Conservation (phyloP, 106 monocot species). For the Phalaenopsis aphrodite region DNA sequence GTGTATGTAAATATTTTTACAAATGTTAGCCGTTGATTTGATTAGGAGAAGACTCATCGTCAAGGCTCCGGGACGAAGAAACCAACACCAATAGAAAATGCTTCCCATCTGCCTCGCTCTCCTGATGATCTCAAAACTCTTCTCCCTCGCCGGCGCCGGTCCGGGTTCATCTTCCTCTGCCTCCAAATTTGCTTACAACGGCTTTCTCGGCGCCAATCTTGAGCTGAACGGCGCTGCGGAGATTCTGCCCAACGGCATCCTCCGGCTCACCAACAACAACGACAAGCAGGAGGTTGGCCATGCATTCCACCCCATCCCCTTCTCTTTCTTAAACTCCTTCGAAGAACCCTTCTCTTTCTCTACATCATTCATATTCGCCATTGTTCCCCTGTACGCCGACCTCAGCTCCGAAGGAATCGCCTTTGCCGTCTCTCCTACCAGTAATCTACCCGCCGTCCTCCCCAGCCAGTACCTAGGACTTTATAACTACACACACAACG, state of each 20-base stretch:
- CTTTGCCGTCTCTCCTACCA: conserved; percentile 12
- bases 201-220: conserved; percentile 9
- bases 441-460: neutral
- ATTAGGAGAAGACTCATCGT: too few relatives aligned
- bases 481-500: conserved; percentile 5
- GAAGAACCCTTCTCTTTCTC: conserved; percentile 14
- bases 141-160: neutral
- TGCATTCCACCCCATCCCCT: conserved; percentile 17
- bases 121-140: too few relatives aligned
- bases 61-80: too few relatives aligned
- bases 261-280: conserved; percentile 17
- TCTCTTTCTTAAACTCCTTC: neutral
- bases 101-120: too few relatives aligned
- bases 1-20: too few relatives aligned
- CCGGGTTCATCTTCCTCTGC: conserved; percentile 9
- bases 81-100: too few relatives aligned
- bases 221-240: conserved; percentile 3
- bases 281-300: conserved; percentile 3
- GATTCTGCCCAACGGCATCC: conserved; percentile 13
- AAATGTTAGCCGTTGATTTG: too few relatives aligned
- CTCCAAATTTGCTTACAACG: neutral
- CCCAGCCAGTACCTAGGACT: conserved; percentile 17
- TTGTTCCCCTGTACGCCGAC: neutral
- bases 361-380: conserved; percentile 19
- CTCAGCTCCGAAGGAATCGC: conserved; percentile 13